These are phyloP conservation scores for Xylariales sp. DNA, from an alignment of 2,329 filamentous ascomycete species.

Conservation along the genomic window DNA sequence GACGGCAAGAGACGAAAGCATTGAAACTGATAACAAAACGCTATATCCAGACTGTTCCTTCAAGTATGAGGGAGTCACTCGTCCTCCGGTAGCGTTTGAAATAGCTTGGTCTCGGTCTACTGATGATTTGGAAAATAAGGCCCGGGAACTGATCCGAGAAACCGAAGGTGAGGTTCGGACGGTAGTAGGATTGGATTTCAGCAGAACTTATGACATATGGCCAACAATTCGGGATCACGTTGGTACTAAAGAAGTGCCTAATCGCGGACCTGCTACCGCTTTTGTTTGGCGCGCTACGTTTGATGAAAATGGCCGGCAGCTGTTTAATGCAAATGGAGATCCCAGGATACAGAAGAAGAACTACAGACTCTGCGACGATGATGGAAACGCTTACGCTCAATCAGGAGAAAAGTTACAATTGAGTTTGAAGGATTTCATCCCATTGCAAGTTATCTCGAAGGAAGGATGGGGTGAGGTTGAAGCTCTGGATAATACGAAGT, in stretches of 20 bases:
- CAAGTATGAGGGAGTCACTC: not conserved
- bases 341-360: not conserved
- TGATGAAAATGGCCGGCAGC: not conserved
- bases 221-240: not conserved
- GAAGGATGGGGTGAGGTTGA: not conserved
- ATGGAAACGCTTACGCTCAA: not conserved
- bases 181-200: not conserved
- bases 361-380: conserved; percentile 1
- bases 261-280: conserved; percentile 1
- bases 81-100: not conserved
- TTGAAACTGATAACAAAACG: not conserved
- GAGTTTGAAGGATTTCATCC: conserved; percentile 7
- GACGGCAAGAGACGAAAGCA: not conserved
- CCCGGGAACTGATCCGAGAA: not conserved
- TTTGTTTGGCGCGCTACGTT: not conserved
- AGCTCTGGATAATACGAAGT: not conserved
- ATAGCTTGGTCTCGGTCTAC: conserved; percentile 5
- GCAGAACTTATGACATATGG: not conserved
- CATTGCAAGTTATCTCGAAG: not conserved
- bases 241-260: not conserved
- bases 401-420: not conserved
- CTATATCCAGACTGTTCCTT: not conserved
- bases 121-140: not conserved
- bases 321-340: not conserved
- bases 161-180: not conserved